Evolutionary conservation across 2,329 filamentous ascomycete species (phyloP), one percentile per base, ranked within the genome.

Genomic region (Orbilia ellipsospora): DNA sequence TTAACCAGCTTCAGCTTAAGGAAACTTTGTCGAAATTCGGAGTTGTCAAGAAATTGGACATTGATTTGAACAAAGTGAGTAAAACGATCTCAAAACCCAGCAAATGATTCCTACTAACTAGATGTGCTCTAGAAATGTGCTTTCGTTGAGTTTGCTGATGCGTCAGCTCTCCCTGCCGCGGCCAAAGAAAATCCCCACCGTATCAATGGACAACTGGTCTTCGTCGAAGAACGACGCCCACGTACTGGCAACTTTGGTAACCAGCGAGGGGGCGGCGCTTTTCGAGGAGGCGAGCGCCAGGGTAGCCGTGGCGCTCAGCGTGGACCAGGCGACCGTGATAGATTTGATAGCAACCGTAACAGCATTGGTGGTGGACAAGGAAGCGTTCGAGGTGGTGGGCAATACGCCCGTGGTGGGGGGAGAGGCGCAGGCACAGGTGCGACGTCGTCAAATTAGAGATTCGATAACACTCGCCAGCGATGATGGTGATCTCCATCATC

Each of bases 91-190:
- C 10, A 15, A 16, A 51, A 51, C 61, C 8, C 20, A 12, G 12
- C 26, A n/a, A 12, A n/a, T 28, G 36, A 44, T 12, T 23, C 4
- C 40, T 44, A 8, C n/a, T 15, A 31, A 36, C 31, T 20, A 7
- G 10, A 5, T 59, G 23, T 59, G 55, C 18, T 44, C 28, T 81
- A 96, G 94, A 97, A 95, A 87, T 97, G 93, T 81, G 95, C 95
- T 26, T 98, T 98, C 81, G 92, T 97, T 74, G 95, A 99, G 83
- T 99, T 95, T 83, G 91, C 90, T 81, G 91, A 90, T 55, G 82
- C 88, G 20, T 89, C 93, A 66, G 93, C 89, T 55, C 97, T 96
- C 84, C 88, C 92, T 82, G 90, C 92, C 77, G 95, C 95, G 51
- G 87, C 92, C 44, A 88, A 88, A 76, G 91, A 90, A 79, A 98